Conservation (phyloP, 2,329 filamentous ascomycete genomes). For the Penicillium sp. region DNA sequence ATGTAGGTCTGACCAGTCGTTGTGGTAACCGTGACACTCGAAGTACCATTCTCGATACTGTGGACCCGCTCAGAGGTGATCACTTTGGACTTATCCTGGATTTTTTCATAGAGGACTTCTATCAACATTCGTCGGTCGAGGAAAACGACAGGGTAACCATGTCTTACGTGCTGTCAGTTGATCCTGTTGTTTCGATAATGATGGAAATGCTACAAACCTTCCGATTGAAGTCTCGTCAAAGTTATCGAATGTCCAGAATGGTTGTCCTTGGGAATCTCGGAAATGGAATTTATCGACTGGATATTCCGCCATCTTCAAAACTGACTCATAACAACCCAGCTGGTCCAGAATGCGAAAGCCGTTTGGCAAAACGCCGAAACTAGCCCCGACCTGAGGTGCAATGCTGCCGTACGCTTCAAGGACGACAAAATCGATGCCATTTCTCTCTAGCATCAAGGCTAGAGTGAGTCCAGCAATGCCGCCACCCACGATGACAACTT, state of each 20-base stretch:
- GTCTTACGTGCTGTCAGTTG: slow-evolving; percentile 4
- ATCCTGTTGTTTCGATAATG: background rate
- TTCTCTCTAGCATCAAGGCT: slow-evolving; percentile 45
- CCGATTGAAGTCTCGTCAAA: background rate
- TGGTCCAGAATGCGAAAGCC: slow-evolving; percentile 50
- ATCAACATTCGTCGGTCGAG: slow-evolving; percentile 25
- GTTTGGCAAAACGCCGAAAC: slow-evolving; percentile 47
- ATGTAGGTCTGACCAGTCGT: slow-evolving; percentile 7
- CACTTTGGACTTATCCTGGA: slow-evolving; percentile 21
- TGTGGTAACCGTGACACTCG: slow-evolving; percentile 9
- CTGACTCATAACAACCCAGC: slow-evolving; percentile 38
- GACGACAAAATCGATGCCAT: slow-evolving; percentile 47
- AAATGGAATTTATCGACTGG: slow-evolving; percentile 9
- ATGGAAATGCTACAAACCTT: slow-evolving; percentile 1
- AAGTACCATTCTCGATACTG: slow-evolving; percentile 1
- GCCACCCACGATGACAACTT: slow-evolving; percentile 49
- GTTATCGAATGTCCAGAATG: slow-evolving; percentile 3
- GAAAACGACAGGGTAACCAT: slow-evolving; percentile 22
- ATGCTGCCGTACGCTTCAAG: slow-evolving; percentile 42
- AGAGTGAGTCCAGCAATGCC: slow-evolving; percentile 47
- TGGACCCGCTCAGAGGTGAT: slow-evolving; percentile 15
- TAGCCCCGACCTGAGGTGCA: slow-evolving; percentile 47
- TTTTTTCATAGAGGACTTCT: slow-evolving; percentile 21
- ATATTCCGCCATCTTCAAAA: slow-evolving; percentile 9
- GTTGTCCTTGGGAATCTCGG: slow-evolving; percentile 4